These are phyloP conservation scores for Coleophoma crateriformis DNA, from an alignment of 2,329 filamentous ascomycete species.

Conservation along the genomic window DNA sequence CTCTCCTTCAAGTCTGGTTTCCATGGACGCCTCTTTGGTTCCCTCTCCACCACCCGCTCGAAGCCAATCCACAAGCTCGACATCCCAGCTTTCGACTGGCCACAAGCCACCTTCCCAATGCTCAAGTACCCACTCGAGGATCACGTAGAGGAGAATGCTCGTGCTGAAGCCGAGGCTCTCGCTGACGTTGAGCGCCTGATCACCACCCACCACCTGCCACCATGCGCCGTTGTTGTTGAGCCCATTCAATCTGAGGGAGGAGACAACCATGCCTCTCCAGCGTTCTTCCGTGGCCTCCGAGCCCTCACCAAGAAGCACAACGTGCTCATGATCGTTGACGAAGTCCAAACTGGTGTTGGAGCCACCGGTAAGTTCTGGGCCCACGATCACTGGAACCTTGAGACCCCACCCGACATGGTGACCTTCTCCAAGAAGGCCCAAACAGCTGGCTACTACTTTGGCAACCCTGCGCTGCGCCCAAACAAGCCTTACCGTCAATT, in stretches of 20 bases:
- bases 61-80: conserved; percentile 85
- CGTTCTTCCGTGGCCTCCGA: conserved; percentile 73
- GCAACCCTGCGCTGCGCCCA: conserved; percentile 66
- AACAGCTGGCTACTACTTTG: conserved; percentile 78
- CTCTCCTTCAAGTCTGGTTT: conserved; percentile 74
- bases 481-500: conserved; percentile 84
- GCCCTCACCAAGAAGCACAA: conserved; percentile 65
- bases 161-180: conserved; percentile 67
- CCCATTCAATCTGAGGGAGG: conserved; percentile 80
- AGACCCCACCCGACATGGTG: conserved; percentile 74
- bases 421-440: conserved; percentile 87
- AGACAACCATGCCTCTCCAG: conserved; percentile 75
- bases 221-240: conserved; percentile 70
- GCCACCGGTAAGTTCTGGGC: conserved; percentile 88
- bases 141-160: conserved; percentile 61
- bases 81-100: conserved; percentile 86
- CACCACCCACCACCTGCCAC: conserved; percentile 59
- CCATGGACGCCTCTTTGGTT: conserved; percentile 77
- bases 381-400: conserved; percentile 76
- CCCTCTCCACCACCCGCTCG: conserved; percentile 71
- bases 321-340: conserved; percentile 74
- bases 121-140: conserved; percentile 74
- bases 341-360: conserved; percentile 79
- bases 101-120: conserved; percentile 72
- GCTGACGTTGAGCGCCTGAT: conserved; percentile 69